Percentiles rank a stretch among this genome's conserved stretches.
Conservation (phyloP, 164 flowering plant species). For the Berberis vulgaris region DNA sequence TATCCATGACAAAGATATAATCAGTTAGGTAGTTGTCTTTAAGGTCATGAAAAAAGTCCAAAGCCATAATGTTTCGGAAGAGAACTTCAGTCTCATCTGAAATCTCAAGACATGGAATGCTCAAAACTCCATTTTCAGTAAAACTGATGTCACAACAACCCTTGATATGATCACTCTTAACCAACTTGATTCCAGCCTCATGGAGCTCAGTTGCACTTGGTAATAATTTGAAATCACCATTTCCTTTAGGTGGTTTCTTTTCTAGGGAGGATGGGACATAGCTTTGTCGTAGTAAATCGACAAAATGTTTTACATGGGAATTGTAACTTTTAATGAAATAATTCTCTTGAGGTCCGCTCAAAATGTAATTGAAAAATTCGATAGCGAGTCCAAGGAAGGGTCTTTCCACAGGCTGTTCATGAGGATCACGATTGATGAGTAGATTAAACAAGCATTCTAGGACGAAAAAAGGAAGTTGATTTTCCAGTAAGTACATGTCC, state of each 20-base stretch:
- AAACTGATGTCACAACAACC: background rate
- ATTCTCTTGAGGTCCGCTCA: too few relatives aligned
- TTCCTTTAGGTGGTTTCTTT: background rate
- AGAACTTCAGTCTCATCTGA: background rate
- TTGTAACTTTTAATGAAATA: background rate
- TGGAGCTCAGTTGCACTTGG: background rate
- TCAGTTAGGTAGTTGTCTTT: background rate
- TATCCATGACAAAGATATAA: background rate
- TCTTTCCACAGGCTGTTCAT: background rate
- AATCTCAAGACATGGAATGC: background rate
- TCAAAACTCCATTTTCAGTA: background rate
- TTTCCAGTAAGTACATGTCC: background rate
- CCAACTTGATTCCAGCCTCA: background rate
- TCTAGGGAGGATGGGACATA: background rate
- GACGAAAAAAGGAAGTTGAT: background rate
- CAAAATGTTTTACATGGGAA: background rate
- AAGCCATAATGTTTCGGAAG: background rate
- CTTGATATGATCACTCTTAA: background rate
- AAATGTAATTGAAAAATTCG: background rate
- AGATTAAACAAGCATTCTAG: background rate
- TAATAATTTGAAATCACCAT: background rate
- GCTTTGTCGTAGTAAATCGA: background rate
- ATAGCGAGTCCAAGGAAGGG: background rate
- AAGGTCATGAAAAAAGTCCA: background rate
- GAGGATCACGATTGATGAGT: background rate